Conservation (phyloP, 169 alveolate genomes). For the Plasmodium inui region DNA sequence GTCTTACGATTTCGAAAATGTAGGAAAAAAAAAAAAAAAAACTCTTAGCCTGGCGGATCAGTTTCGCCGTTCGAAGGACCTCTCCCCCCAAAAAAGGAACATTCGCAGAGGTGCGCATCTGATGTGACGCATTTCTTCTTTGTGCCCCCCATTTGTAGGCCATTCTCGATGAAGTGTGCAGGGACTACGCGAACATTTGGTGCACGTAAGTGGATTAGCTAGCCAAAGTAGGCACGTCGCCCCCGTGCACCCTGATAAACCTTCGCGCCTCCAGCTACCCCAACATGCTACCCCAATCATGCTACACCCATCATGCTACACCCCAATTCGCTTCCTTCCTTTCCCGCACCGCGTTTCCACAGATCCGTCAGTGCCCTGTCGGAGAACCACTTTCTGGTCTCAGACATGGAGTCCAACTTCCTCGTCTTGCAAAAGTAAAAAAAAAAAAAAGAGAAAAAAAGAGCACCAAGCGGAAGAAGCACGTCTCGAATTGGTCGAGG, state of each 20-base stretch:
- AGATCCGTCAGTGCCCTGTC: conserved; percentile 69
- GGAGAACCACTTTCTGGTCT: conserved; percentile 34
- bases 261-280: not conserved
- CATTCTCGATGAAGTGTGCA: conserved; percentile 43
- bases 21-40: conserved; percentile 1
- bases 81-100: not conserved
- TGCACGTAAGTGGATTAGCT: conserved; percentile 47
- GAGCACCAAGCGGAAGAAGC: not conserved
- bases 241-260: not conserved
- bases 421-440: conserved; percentile 34
- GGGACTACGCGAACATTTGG: conserved; percentile 69
- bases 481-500: not conserved
- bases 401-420: conserved; percentile 52
- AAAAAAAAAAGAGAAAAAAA: not conserved
- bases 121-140: not conserved
- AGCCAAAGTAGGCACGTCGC: not conserved
- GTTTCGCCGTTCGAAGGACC: not conserved
- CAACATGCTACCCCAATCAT: not conserved
- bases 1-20: conserved; percentile 52
- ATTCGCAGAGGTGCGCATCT: not conserved
- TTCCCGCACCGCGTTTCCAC: not conserved
- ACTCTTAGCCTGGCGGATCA: not conserved
- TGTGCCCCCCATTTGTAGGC: conserved; percentile 8
- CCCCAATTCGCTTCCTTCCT: not conserved
- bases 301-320: not conserved